Evolutionary conservation across 805 yeast species (phyloP), one percentile per base, ranked within the genome.

Genomic region (Phaffomyces antillensis): DNA sequence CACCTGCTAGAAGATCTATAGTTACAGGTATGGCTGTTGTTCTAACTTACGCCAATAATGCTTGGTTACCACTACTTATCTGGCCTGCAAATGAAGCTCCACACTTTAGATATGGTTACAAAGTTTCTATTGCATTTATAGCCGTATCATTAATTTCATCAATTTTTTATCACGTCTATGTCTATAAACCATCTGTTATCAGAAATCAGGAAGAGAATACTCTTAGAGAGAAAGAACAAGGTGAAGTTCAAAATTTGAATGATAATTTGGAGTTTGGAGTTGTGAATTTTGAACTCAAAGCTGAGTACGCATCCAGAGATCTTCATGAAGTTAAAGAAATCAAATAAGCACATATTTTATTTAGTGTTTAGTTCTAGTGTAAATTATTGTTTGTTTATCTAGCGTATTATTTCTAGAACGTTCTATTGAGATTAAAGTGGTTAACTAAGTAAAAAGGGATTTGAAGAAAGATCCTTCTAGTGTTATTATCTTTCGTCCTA

Each of bases 51-150:
- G 63, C 67, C 16, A 63, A 70, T 11, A 67, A 71, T n/a, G 74
- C 75, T 1, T 71, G 72, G 68, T 62, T 66, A 44, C 55, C 71
- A 1, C 58, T 47, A 11, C 53, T 66, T 40, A 69, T 71, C 11
- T 71, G 74, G 74, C 65, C 66, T 40, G 69, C 75, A 1, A 65
- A 61, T 10, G 71, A 70, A 46, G 67, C 72, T 3, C 76, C 76
- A 13, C 52, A 70, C 15, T 71, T 51, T 54, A 59, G 63, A 42
- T 68, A 65, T 51, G 75, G 74, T 30, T 71, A 52, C 54, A 45
- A 43, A 25, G 25, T 34, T 17, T 40, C 42, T 12, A 23, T 33
- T 34, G 37, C 33, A n/a, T 40, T 40, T 17, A 34, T 40, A 17
- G 36, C 16, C 3, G 17, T 40, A 17, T 40, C 42, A 11, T 33